phyloP scores from a whole-genome alignment of 495 filamentous ascomycete species.

The Aspergillus panamensis region DNA sequence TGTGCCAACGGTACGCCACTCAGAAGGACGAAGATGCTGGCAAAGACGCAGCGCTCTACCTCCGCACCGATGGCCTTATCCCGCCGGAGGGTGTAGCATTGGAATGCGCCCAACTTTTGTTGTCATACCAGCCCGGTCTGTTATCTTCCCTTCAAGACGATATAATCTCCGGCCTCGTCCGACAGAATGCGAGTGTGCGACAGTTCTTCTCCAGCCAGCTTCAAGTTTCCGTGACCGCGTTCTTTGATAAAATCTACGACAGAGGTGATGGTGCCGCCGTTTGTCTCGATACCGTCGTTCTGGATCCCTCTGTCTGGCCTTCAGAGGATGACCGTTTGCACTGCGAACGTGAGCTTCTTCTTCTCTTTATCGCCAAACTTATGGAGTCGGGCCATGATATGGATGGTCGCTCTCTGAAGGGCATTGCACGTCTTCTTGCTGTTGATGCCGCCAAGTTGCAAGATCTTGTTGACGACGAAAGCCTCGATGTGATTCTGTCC shows the following conservation, averaged over 20 bases:
- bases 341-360: constrained; percentile 61
- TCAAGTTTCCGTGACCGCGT: constrained; percentile 46
- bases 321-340: constrained; percentile 45
- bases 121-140: constrained; percentile 40
- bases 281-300: constrained; percentile 52
- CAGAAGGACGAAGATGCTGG: constrained; percentile 53
- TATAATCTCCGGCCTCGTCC: constrained; percentile 57
- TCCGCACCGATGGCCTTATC: constrained; percentile 51
- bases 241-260: constrained; percentile 56
- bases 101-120: constrained; percentile 53
- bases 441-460: constrained; percentile 58
- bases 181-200: constrained; percentile 53
- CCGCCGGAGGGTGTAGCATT: constrained; percentile 50
- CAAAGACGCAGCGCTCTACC: constrained; percentile 52
- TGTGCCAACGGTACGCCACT: constrained; percentile 52
- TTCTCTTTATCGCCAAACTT: constrained; percentile 60
- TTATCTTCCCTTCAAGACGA: constrained; percentile 49
- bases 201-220: constrained; percentile 51
- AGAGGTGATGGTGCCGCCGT: constrained; percentile 60
- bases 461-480: constrained; percentile 68
- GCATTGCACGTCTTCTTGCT: constrained; percentile 58
- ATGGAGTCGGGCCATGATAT: constrained; percentile 59
- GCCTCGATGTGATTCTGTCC: constrained; percentile 72
- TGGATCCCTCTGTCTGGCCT: constrained; percentile 57
- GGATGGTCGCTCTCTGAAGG: constrained; percentile 58